A percentile compares a stretch with the other conserved stretches of the same genome.
Evolutionary conservation across 2,329 filamentous ascomycete species (phyloP).

Genomic region (Domatiomyces globalis): DNA sequence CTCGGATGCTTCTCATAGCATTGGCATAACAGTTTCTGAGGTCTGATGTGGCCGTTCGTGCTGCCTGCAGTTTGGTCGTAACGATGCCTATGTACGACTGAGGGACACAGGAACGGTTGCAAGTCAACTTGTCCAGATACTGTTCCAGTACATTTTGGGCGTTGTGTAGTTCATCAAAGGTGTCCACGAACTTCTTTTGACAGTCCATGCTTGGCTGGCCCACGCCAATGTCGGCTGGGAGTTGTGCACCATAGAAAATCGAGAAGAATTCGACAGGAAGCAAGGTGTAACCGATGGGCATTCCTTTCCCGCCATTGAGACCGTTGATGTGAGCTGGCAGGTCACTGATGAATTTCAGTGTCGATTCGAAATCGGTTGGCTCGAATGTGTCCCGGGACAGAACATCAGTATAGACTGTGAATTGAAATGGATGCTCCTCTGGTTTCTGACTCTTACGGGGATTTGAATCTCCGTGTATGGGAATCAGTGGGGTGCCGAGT

Average conservation of each 20-base stretch:
- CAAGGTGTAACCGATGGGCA: conserved; percentile 17
- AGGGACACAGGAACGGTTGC: conserved; percentile 11
- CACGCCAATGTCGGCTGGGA: conserved; percentile 2
- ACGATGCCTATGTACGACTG: conserved; percentile 10
- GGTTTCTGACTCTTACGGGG: background rate
- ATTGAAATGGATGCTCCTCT: background rate
- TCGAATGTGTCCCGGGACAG: background rate
- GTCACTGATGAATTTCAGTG: background rate
- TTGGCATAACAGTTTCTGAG: conserved; percentile 8
- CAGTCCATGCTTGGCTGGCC: conserved; percentile 4
- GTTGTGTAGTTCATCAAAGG: conserved; percentile 14
- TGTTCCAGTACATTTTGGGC: conserved; percentile 10
- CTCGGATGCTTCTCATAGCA: conserved; percentile 11
- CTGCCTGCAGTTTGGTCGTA: conserved; percentile 1
- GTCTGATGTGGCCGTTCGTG: conserved; percentile 3
- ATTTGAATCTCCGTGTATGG: background rate
- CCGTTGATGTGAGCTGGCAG: background rate
- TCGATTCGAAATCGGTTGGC: background rate
- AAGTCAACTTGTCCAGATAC: conserved; percentile 10
- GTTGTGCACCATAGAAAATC: conserved; percentile 6
- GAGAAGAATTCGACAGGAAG: conserved; percentile 17
- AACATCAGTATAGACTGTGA: background rate
- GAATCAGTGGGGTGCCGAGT: background rate
- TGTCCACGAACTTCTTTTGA: background rate
- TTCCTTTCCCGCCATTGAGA: conserved; percentile 17